Evolutionary conservation across 139 green algal species (phyloP).

Genomic region (Chlamydomonas incerta): DNA sequence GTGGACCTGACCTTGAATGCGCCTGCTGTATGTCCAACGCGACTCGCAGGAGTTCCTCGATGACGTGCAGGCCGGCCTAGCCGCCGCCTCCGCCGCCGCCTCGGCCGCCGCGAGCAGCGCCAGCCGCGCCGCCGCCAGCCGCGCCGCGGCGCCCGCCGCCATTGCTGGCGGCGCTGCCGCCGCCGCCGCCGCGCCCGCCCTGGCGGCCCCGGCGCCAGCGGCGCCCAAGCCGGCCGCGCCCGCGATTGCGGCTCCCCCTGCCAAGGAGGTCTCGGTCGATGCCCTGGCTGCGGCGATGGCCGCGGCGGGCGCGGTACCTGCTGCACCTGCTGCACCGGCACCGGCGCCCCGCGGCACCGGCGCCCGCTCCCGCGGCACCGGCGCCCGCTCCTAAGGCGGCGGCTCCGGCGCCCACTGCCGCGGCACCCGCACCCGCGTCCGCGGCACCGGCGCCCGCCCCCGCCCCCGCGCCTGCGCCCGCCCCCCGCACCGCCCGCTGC

Average conservation of each 20-base stretch:
- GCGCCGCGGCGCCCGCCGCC: background rate
- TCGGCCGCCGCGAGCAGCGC: background rate
- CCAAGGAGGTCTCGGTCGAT: background rate
- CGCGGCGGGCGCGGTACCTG: background rate
- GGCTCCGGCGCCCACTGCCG: background rate
- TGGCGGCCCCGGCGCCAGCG: slow-evolving; percentile 3
- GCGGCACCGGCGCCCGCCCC: background rate
- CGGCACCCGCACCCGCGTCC: background rate
- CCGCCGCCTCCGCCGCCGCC: background rate
- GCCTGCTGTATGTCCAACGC: no score
- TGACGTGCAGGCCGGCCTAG: background rate
- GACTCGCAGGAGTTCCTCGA: slow-evolving; percentile 20
- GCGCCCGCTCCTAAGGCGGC: background rate
- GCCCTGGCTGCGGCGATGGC: background rate
- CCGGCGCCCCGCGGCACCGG: background rate
- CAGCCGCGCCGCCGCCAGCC: background rate
- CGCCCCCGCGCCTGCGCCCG: background rate
- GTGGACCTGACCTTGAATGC: background rate
- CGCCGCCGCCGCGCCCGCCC: background rate
- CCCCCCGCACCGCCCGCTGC: background rate
- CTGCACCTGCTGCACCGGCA: background rate
- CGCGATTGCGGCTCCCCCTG: background rate
- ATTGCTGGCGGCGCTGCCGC: no score
- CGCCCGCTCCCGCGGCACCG: background rate
- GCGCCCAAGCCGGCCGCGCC: background rate